Percentiles rank a stretch among this genome's conserved stretches.
Evolutionary conservation across 2,329 filamentous ascomycete genomes (phyloP).

Genomic region (Hymenoscyphus infarciens): DNA sequence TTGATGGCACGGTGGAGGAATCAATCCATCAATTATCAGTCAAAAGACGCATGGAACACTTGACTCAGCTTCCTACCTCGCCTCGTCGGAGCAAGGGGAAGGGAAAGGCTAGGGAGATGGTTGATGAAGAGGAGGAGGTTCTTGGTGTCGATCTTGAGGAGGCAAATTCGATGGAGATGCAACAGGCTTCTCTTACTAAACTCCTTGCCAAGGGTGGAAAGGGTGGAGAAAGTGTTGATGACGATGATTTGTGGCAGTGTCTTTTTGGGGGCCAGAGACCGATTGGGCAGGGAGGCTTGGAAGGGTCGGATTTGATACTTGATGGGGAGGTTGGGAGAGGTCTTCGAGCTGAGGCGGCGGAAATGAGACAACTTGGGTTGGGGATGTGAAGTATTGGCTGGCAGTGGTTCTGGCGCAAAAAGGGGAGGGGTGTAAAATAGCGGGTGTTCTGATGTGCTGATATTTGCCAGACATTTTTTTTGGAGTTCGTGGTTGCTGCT

Average conservation of each 20-base stretch:
- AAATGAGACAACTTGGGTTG: slow-evolving; percentile 36
- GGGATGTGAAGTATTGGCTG: too few species aligned
- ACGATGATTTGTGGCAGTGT: slow-evolving; percentile 83
- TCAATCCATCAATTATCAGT: slow-evolving; percentile 88
- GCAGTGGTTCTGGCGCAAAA: too few species aligned
- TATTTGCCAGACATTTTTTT: too few species aligned
- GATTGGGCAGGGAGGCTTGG: slow-evolving; percentile 10
- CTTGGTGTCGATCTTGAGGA: slow-evolving; percentile 67
- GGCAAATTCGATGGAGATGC: slow-evolving; percentile 80
- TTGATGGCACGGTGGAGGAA: slow-evolving; percentile 88
- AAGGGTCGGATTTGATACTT: slow-evolving; percentile 16
- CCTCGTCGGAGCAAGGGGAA: slow-evolving; percentile 38
- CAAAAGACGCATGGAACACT: slow-evolving; percentile 71
- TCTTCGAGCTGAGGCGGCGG: slow-evolving; percentile 53
- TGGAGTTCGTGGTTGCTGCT: too few species aligned
- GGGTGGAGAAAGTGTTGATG: slow-evolving; percentile 75
- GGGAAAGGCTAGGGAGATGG: slow-evolving; percentile 40
- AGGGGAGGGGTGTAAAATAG: too few species aligned
- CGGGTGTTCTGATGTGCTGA: too few species aligned
- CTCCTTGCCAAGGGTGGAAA: slow-evolving; percentile 67
- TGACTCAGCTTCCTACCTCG: slow-evolving; percentile 37
- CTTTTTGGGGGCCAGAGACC: slow-evolving; percentile 60
- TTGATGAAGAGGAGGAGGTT: slow-evolving; percentile 40
- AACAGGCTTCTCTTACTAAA: slow-evolving; percentile 66
- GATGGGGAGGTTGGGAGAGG: slow-evolving; percentile 29